A percentile compares a stretch with the other conserved stretches of the same genome.
Evolutionary conservation across 192 early-diverging fungal species (phyloP).

Genomic region (Lobulomyces angularis): DNA sequence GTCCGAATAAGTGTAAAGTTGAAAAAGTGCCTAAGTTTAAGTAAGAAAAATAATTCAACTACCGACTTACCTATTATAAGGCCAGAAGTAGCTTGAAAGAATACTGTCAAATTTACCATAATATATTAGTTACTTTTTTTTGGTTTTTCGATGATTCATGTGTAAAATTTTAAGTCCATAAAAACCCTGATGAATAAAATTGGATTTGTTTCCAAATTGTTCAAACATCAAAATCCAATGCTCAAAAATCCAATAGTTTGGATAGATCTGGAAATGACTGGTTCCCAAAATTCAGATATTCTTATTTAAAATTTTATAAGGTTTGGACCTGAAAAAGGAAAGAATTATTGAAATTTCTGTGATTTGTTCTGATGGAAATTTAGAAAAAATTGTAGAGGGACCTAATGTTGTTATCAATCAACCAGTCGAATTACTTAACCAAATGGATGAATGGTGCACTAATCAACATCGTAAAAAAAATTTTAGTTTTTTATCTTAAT

Average conservation of each 20-base stretch:
- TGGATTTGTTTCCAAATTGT: too few relatives aligned
- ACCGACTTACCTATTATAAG: too few relatives aligned
- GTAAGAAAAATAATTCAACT: too few relatives aligned
- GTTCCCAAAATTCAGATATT: background rate
- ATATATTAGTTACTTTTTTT: too few relatives aligned
- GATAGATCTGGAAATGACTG: slow-evolving; percentile 62
- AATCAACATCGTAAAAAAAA: slow-evolving; percentile 1
- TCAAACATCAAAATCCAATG: too few relatives aligned
- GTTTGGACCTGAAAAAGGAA: slow-evolving; percentile 46
- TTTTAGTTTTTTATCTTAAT: background rate
- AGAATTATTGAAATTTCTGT: slow-evolving; percentile 80
- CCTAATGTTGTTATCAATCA: slow-evolving; percentile 65
- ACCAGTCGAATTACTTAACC: slow-evolving; percentile 57
- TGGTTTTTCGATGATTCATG: too few relatives aligned
- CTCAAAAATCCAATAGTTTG: slow-evolving; percentile 57
- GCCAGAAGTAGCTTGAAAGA: too few relatives aligned
- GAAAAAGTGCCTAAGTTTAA: too few relatives aligned
- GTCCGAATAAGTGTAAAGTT: too few relatives aligned
- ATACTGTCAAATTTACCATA: too few relatives aligned
- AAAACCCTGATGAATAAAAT: too few relatives aligned
- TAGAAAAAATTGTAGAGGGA: slow-evolving; percentile 66
- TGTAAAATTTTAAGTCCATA: too few relatives aligned
- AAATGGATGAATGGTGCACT: slow-evolving; percentile 77
- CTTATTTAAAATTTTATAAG: slow-evolving; percentile 5
- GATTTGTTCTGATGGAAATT: slow-evolving; percentile 76